A percentile compares a stretch with the other conserved stretches of the same genome.
phyloP scores from a whole-genome alignment of 768 basidiomycete genomes.

The Fomitopsis pulvina region DNA sequence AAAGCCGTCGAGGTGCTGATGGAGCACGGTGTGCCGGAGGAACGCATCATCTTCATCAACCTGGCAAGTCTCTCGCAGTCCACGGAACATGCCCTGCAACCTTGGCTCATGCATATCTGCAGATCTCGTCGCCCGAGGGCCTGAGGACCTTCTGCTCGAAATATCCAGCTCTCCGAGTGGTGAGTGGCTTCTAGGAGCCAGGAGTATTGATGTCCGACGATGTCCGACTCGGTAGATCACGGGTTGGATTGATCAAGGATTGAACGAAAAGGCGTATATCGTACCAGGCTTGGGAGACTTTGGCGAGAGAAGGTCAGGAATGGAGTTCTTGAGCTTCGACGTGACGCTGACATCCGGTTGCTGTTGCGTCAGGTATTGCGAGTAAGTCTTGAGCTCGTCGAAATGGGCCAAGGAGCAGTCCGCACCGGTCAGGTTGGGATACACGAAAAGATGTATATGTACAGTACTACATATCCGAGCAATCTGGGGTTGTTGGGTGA shows the following conservation, averaged over 20 bases:
- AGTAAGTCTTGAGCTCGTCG: too few relatives aligned
- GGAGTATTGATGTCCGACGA: neutral
- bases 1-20: slow-evolving; percentile 94
- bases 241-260: slow-evolving; percentile 90
- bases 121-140: slow-evolving; percentile 93
- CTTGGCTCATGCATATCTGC: neutral
- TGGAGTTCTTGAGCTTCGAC: too few relatives aligned
- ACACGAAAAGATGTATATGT: too few relatives aligned
- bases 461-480: too few relatives aligned
- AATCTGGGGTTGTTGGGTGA: too few relatives aligned
- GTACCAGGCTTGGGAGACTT: slow-evolving; percentile 97
- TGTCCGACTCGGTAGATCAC: slow-evolving; percentile 60
- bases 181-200: slow-evolving; percentile 35
- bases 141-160: slow-evolving; percentile 68
- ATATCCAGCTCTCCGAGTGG: slow-evolving; percentile 74
- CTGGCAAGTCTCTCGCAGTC: slow-evolving; percentile 52
- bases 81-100: neutral
- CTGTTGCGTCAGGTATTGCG: neutral
- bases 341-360: neutral
- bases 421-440: too few relatives aligned
- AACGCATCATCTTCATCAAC: slow-evolving; percentile 93
- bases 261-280: slow-evolving; percentile 89
- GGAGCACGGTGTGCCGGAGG: slow-evolving; percentile 89
- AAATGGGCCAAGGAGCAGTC: too few relatives aligned
- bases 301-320: slow-evolving; percentile 72